Evolutionary conservation across 2,329 filamentous ascomycete genomes (phyloP).

Genomic region (Magnaporthiopsis incrustans): DNA sequence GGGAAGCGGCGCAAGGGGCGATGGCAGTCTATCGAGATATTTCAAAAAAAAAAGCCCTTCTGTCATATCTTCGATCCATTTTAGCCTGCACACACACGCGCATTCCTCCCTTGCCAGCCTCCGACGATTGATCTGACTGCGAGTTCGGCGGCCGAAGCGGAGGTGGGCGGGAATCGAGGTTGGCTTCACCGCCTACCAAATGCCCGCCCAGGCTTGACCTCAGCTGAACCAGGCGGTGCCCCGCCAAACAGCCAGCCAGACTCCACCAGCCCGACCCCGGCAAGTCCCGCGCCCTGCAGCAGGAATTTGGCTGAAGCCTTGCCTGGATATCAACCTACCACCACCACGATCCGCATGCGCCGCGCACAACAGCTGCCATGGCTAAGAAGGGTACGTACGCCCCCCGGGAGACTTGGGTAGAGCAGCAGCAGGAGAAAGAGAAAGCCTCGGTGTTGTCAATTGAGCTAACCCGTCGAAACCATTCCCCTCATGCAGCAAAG

Average conservation of each 20-base stretch:
- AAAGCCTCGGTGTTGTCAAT: background rate
- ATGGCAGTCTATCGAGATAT: background rate
- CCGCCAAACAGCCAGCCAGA: background rate
- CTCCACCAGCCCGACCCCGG: background rate
- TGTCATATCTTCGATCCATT: background rate
- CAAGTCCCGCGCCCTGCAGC: background rate
- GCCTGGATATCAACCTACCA: background rate
- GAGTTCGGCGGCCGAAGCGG: background rate
- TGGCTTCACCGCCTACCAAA: background rate
- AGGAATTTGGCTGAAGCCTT: background rate
- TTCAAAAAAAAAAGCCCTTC: background rate
- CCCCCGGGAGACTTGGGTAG: too few species aligned
- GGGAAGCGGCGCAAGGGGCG: background rate
- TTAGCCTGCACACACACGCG: background rate
- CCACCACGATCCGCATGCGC: background rate
- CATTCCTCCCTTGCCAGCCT: background rate
- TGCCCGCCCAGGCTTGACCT: too few species aligned
- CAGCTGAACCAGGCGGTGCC: too few species aligned
- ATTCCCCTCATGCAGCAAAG: conserved; percentile 52
- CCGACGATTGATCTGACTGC: background rate
- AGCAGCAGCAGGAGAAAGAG: background rate
- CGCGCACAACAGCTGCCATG: conserved; percentile 16
- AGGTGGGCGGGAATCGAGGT: background rate
- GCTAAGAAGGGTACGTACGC: conserved; percentile 26
- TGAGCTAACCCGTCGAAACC: background rate